A percentile compares a stretch with the other conserved stretches of the same genome.
phyloP scores from a whole-genome alignment of 2,329 filamentous ascomycete species.

The Dactylellina sp. region DNA sequence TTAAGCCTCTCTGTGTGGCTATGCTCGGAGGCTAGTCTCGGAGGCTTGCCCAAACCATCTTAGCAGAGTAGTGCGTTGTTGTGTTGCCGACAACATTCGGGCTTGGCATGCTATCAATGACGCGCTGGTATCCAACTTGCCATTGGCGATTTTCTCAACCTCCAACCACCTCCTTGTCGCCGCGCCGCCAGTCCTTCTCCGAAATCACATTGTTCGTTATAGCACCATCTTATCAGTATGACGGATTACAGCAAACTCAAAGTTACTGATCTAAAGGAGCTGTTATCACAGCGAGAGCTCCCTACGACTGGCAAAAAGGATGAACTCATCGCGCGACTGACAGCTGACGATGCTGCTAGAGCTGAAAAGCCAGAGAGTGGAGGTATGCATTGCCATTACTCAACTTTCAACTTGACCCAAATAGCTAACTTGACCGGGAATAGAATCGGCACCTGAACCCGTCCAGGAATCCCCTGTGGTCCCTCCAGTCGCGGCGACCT shows the following conservation, averaged over 20 bases:
- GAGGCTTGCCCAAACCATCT: constrained; percentile 9
- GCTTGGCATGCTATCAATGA: constrained; percentile 15
- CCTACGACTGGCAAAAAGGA: constrained; percentile 82
- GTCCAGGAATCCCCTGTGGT: constrained; percentile 4
- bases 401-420: neutral
- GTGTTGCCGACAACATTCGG: constrained; percentile 14
- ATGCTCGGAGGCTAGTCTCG: constrained; percentile 26
- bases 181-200: constrained; percentile 1
- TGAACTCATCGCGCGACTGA: constrained; percentile 79
- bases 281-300: constrained; percentile 79
- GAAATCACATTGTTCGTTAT: constrained; percentile 3
- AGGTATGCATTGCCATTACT: constrained; percentile 15
- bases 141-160: neutral
- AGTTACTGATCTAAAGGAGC: constrained; percentile 85
- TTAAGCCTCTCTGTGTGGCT: constrained; percentile 46
- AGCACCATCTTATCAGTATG: constrained; percentile 66
- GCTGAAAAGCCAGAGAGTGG: constrained; percentile 35
- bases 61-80: constrained; percentile 28
- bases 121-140: neutral
- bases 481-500: constrained; percentile 7
- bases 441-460: constrained; percentile 23
- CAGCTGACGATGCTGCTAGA: constrained; percentile 43
- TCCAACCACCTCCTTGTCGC: constrained; percentile 14
- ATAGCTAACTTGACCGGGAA: constrained; percentile 9
- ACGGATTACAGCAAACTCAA: constrained; percentile 80